phyloP scores from a whole-genome alignment of 164 flowering plant genomes.

The Chimonanthus praecox region DNA sequence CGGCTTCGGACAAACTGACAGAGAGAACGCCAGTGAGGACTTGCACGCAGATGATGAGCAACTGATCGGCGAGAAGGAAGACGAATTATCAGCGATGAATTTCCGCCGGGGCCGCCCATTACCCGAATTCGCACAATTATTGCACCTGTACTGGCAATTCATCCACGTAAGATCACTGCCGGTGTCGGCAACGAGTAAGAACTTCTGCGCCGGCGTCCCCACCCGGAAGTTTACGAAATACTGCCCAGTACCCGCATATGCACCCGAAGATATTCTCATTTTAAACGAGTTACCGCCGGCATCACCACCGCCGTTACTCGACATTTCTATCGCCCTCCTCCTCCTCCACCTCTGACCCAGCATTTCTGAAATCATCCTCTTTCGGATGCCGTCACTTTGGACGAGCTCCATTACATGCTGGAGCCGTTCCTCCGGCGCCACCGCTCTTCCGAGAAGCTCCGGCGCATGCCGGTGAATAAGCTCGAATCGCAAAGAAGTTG shows the following conservation, averaged over 20 bases:
- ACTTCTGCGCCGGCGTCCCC: conserved; percentile 52
- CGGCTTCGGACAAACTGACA: conserved; percentile 31
- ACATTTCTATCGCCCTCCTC: not conserved
- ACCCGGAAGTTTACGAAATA: conserved; percentile 44
- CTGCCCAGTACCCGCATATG: conserved; percentile 35
- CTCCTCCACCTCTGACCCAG: not conserved
- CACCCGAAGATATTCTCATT: conserved; percentile 20
- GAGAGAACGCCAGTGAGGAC: conserved; percentile 32
- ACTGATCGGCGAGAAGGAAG: conserved; percentile 32
- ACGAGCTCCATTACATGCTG: not conserved
- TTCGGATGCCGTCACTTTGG: not conserved
- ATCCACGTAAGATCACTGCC: conserved; percentile 77
- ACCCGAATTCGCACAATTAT: not conserved
- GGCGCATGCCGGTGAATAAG: not conserved
- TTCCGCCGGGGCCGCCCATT: conserved; percentile 5
- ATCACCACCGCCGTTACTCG: not conserved
- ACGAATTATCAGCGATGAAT: conserved; percentile 31
- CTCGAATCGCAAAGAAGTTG: not conserved
- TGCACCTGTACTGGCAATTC: conserved; percentile 33
- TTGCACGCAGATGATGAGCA: conserved; percentile 40
- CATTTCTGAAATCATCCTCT: not conserved
- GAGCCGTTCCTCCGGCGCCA: not conserved
- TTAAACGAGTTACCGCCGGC: not conserved
- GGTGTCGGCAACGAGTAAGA: conserved; percentile 48
- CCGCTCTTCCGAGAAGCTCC: not conserved